These are phyloP conservation scores for Aspergillus intermedius DNA, from an alignment of 2,329 filamentous ascomycete species.

Conservation along the genomic window DNA sequence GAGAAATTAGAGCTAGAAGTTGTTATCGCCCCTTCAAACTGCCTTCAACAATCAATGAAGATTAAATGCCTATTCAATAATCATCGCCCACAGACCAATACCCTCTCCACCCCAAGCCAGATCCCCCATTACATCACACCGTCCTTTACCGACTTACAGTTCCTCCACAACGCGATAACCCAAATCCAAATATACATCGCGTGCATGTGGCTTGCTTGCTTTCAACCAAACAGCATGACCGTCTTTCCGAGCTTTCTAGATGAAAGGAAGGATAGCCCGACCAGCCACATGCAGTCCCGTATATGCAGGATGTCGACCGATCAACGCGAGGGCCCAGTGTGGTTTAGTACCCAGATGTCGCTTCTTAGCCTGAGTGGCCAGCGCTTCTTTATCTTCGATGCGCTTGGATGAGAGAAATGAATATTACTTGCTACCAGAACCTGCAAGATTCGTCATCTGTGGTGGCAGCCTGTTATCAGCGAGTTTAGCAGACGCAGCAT, in stretches of 20 bases:
- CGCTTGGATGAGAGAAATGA: not conserved
- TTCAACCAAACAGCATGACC: not conserved
- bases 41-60: not conserved
- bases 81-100: not conserved
- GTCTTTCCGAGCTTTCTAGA: not conserved
- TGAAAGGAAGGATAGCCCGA: not conserved
- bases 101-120: not conserved
- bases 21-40: no score
- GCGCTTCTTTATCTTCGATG: not conserved
- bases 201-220: not conserved
- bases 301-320: not conserved
- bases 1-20: not conserved
- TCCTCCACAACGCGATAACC: not conserved
- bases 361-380: not conserved
- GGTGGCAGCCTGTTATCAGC: not conserved
- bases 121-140: not conserved
- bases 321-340: not conserved
- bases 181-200: not conserved
- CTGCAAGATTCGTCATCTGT: not conserved
- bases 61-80: not conserved
- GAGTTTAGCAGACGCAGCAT: not conserved
- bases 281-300: not conserved
- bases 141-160: not conserved
- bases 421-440: not conserved
- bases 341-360: not conserved